Base-by-base conservation (phyloP, 495 filamentous ascomycete species). In the Talaromyces proteolyticus region DNA sequence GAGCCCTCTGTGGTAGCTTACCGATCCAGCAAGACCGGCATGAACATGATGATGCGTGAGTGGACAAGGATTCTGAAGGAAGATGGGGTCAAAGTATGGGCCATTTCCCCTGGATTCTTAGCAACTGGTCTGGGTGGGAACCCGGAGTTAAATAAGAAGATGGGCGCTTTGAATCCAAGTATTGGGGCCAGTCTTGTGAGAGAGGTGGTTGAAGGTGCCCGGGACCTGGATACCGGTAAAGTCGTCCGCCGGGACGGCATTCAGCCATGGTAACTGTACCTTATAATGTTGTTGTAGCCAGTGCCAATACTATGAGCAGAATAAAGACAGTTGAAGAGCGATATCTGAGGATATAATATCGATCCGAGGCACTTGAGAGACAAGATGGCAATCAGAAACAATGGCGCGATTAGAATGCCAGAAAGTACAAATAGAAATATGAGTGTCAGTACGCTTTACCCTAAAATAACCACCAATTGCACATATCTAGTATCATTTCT, bases 11-110 rank as follows among this genome's bases (percentile, higher is more conserved):
- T 67, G 2, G 2, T 38, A 0, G 63, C 67, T 2, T 85, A 86
- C 54, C 70, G 80, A 7, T 65, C 62, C 44, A 59, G 65, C 22
- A 86, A 87, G 66, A 73, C 79, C 0, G 82, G 74, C 6, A 49
- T 87, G 56, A 85, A 86, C 51, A 86, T 85, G 82, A 29, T 84
- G 63, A 81, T 85, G 79, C 65, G 72, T 25, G 74, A 79, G 47
- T 87, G 80, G 80, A 21, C 53, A 19, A 63, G 71, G 6, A 54
- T 69, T 6, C 57, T 86, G 44, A 65, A 67, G 49, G 68, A 76
- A 16, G 82, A 86, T 49, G 78, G 77, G 0, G 80, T 85, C 1
- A 85, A 85, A 59, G 72, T 79, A 0, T 85, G 68, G 66, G 56
- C 58, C 18, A 58, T 85, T 12, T 68, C 62, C 2, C 83, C 81